Evolutionary conservation across 441 rosid genomes (phyloP).

Genomic region (Manihot esculenta): DNA sequence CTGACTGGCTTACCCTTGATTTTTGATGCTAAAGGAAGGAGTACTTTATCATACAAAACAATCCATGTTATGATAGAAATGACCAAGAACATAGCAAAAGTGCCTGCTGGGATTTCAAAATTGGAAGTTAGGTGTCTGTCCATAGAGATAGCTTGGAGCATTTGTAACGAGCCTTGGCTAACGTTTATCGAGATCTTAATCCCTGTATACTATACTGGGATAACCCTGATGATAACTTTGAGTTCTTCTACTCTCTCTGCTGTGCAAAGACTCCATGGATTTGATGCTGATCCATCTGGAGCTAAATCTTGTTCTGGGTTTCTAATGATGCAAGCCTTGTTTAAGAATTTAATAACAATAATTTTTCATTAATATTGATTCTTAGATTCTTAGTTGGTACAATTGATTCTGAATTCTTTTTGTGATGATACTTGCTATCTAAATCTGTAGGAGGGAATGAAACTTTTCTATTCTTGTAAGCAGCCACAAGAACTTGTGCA

Average conservation of each 20-base stretch:
- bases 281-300: too few species aligned
- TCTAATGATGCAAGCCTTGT: too few species aligned
- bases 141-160: conserved; percentile 79
- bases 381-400: conserved; percentile 59
- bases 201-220: conserved; percentile 89
- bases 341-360: conserved; percentile 54
- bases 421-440: conserved; percentile 42
- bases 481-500: conserved; percentile 60
- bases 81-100: conserved; percentile 56
- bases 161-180: conserved; percentile 68
- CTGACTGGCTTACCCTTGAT: conserved; percentile 57
- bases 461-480: conserved; percentile 61
- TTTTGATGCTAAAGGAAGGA: conserved; percentile 69
- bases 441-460: conserved; percentile 42
- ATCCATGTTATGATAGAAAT: conserved; percentile 66
- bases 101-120: conserved; percentile 81
- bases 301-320: too few species aligned
- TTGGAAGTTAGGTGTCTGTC: conserved; percentile 56
- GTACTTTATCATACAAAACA: conserved; percentile 59
- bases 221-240: conserved; percentile 70
- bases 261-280: conserved; percentile 85
- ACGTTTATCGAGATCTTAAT: conserved; percentile 63
- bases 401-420: conserved; percentile 40
- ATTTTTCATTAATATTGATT: too few species aligned
- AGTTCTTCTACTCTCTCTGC: conserved; percentile 82